Evolutionary conservation across 2,329 filamentous ascomycete genomes (phyloP).

Genomic region (Phialemonium atrogriseum): DNA sequence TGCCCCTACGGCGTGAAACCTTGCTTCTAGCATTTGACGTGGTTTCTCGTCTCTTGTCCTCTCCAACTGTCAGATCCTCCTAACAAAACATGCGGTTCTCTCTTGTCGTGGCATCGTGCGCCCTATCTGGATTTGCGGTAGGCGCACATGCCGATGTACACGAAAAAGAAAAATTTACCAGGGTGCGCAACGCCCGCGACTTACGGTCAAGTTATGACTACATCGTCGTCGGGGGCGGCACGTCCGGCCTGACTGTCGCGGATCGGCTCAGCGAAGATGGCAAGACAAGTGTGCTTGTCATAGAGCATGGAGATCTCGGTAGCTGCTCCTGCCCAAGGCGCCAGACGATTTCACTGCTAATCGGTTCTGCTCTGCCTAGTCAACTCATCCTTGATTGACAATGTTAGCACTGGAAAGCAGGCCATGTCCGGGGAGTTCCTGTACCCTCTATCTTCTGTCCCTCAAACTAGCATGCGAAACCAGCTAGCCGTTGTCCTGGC

Average conservation of each 20-base stretch:
- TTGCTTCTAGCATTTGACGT: too few species aligned
- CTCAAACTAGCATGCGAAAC: conserved; percentile 17
- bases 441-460: conserved; percentile 18
- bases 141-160: too few species aligned
- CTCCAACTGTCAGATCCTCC: too few species aligned
- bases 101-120: too few species aligned
- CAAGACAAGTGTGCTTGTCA: conserved; percentile 9
- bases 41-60: too few species aligned
- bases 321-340: neutral
- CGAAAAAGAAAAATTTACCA: too few species aligned
- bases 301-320: conserved; percentile 13
- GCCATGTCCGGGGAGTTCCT: conserved; percentile 11
- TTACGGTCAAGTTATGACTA: neutral
- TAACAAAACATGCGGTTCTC: too few species aligned
- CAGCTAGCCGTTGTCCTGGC: conserved; percentile 13
- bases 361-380: too few species aligned
- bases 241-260: neutral
- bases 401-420: conserved; percentile 9
- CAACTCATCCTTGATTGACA: conserved; percentile 12
- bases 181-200: too few species aligned
- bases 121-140: too few species aligned
- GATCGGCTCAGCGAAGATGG: conserved; percentile 1
- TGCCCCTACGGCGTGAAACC: too few species aligned
- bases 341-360: too few species aligned
- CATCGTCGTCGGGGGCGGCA: conserved; percentile 1